Percentiles rank a stretch among this genome's conserved stretches.
Conservation (phyloP, 805 yeast genomes). For the Wickerhamiella nectarea region DNA sequence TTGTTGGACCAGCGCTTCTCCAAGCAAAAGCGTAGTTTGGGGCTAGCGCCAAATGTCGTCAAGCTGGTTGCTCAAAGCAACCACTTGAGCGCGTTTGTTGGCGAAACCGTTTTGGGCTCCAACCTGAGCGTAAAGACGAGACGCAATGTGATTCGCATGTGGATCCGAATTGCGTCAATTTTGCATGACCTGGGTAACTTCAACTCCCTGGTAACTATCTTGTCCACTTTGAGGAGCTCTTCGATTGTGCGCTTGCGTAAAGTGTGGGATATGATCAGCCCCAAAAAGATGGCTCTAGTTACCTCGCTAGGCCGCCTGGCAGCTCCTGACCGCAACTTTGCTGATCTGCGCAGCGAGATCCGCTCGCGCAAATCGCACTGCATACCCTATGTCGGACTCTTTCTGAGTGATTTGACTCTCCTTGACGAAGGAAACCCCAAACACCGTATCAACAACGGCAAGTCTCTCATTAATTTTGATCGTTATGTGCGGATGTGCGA, state of each 20-base stretch:
- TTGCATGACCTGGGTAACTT: constrained; percentile 23
- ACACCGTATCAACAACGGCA: constrained; percentile 10
- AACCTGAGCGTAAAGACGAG: constrained; percentile 22
- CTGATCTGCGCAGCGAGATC: constrained; percentile 23
- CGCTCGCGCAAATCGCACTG: constrained; percentile 21
- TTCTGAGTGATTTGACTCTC: constrained; percentile 26
- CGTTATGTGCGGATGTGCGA: constrained; percentile 23
- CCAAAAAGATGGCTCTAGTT: constrained; percentile 19
- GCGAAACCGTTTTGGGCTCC: constrained; percentile 24
- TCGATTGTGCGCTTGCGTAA: constrained; percentile 25
- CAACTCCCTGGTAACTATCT: constrained; percentile 25
- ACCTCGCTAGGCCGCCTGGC: constrained; percentile 20
- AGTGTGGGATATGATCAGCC: constrained; percentile 25
- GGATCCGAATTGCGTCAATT: constrained; percentile 28
- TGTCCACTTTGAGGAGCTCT: constrained; percentile 26
- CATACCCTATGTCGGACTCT: constrained; percentile 27
- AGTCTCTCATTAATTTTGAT: constrained; percentile 25
- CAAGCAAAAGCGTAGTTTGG: constrained; percentile 20
- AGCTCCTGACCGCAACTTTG: constrained; percentile 27
- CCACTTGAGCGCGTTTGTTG: constrained; percentile 27
- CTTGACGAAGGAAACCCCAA: constrained; percentile 28
- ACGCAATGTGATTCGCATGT: constrained; percentile 24
- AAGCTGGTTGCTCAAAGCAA: constrained; percentile 23
- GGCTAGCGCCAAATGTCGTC: constrained; percentile 24
- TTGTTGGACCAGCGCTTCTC: constrained; percentile 26